Base-by-base conservation (phyloP, 768 basidiomycete genomes). In the Leccinum arenicola region DNA sequence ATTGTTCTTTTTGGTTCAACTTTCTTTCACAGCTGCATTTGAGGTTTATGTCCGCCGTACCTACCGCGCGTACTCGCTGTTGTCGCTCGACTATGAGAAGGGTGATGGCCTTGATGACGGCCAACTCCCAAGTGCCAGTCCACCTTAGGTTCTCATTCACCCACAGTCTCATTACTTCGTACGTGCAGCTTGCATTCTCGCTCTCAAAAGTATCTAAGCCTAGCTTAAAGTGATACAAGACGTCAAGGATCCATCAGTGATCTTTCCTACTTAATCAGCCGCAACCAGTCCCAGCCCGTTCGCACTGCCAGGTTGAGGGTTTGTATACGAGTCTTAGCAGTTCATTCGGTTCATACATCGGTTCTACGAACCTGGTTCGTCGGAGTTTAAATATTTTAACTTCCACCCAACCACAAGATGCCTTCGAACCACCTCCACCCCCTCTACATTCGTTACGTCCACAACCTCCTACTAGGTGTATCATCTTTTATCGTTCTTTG, bases 11-110 rank as follows among this genome's bases (percentile, higher is more conserved):
- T 36, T 47, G 17, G 7, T 52, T 55, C 59, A 19, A 63, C 19
- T 50, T 47, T 29, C 43, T 35, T 58, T 45, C 8, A 11, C 61
- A 93, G 95, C 96, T 74, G 89, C 96, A 10, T 86, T 97, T 52
- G 96, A 98, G 74, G 94, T 96, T 25, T 99, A 98, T 70, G 83
- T 98, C 60, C 88, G 96, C 56, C 92, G 96, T 63, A 94, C 93
- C 7, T 99, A 99, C 76, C 88, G 89, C 62, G 96, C 93, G 4
- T 99, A 99, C 76, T 88, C 85, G 21, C 75, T 98, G 47, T 79
- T 97, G 54, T 92, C 92, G 33, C 82, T 99, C 59, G 96, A 98
- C 72, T 95, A 96, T 70, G 94, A 98, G 68, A 93, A 95, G 71
- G 96, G 93, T 4, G 91, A 95, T 68, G 82, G 84, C 19, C 70